Conservation (phyloP, 192 early-diverging fungal species). For the Umbelopsis ramanniana region DNA sequence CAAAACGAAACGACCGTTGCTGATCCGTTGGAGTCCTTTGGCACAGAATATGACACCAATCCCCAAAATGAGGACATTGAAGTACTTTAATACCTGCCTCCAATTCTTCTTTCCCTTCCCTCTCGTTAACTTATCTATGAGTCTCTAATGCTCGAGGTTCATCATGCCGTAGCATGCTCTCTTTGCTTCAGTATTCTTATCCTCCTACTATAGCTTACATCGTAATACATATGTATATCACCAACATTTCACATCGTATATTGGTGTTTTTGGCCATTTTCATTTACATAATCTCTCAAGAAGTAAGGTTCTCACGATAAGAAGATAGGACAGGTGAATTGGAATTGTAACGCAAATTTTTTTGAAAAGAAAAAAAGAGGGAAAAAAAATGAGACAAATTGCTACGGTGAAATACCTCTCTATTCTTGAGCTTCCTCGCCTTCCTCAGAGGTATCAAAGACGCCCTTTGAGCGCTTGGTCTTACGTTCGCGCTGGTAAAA, state of each 20-base stretch:
- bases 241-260: not conserved
- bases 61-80: not conserved
- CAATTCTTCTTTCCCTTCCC: not conserved
- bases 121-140: not conserved
- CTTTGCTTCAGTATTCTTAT: not conserved
- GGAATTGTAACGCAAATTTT: slow-evolving; percentile 8
- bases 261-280: not conserved
- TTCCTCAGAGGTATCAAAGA: slow-evolving; percentile 44
- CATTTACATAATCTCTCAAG: slow-evolving; percentile 23
- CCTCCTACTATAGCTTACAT: not conserved
- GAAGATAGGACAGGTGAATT: not conserved
- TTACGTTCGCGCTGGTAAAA: slow-evolving; percentile 88
- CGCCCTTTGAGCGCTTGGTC: slow-evolving; percentile 50
- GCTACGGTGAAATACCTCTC: slow-evolving; percentile 4
- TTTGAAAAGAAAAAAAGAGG: not conserved
- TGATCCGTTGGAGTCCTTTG: too few relatives aligned
- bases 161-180: not conserved
- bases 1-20: not conserved
- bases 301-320: slow-evolving; percentile 15
- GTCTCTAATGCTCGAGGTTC: too few relatives aligned
- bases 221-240: not conserved
- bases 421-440: slow-evolving; percentile 28
- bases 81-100: not conserved
- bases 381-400: slow-evolving; percentile 3
- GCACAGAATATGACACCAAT: not conserved